Conservation (phyloP, 164 flowering plant genomes). For the Dillenia suffruticosa region DNA sequence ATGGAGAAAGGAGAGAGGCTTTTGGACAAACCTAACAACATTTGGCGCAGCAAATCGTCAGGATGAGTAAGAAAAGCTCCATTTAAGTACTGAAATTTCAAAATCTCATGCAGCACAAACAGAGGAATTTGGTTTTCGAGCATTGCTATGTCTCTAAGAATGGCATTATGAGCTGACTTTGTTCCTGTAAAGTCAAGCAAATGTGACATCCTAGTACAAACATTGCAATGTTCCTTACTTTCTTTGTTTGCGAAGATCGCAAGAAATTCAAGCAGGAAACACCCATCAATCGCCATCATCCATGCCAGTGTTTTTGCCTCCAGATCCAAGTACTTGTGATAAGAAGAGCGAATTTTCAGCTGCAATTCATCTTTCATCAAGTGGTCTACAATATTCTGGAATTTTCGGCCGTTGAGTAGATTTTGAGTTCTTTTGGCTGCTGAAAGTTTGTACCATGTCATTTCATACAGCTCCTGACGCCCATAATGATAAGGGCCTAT, state of each 20-base stretch:
- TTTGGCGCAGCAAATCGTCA: neutral
- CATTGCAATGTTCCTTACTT: neutral
- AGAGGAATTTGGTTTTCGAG: conserved; percentile 24
- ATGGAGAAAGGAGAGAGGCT: conserved; percentile 14
- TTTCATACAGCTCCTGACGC: conserved; percentile 13
- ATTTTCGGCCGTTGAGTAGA: conserved; percentile 4
- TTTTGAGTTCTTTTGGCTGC: conserved; percentile 11
- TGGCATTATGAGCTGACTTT: conserved; percentile 5
- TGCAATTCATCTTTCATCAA: conserved; percentile 6
- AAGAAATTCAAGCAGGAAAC: conserved; percentile 18
- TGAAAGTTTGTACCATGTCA: conserved; percentile 18
- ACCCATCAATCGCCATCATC: conserved; percentile 21
- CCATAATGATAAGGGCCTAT: no score
- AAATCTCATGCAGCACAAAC: conserved; percentile 10
- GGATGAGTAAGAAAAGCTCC: neutral
- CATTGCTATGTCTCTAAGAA: conserved; percentile 16
- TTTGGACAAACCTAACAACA: conserved; percentile 4
- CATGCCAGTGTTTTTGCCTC: conserved; percentile 13
- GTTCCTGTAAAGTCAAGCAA: conserved; percentile 2
- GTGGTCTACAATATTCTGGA: conserved; percentile 7
- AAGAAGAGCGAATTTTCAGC: conserved; percentile 12
- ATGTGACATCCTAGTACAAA: no score
- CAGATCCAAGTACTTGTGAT: conserved; percentile 11
- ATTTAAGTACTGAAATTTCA: conserved; percentile 4
- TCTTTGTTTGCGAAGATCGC: neutral